phyloP scores from a whole-genome alignment of 371 early-diverging fungal species.

The Funneliformis caledonium region DNA sequence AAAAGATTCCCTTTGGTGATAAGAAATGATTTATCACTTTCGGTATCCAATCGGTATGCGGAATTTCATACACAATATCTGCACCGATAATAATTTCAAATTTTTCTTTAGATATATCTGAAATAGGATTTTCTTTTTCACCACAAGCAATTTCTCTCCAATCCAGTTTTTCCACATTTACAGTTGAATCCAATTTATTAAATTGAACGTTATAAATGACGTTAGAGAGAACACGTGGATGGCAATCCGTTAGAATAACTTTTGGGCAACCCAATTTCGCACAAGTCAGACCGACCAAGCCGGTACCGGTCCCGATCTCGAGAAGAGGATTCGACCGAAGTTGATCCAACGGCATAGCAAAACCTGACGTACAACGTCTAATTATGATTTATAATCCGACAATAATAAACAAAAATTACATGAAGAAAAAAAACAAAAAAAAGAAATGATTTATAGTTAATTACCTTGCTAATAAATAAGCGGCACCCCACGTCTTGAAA shows the following conservation, averaged over 20 bases:
- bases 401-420: too few relatives aligned
- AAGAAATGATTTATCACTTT: not conserved
- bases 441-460: too few relatives aligned
- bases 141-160: not conserved
- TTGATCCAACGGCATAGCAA: too few relatives aligned
- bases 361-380: too few relatives aligned
- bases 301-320: too few relatives aligned
- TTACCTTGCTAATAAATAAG: too few relatives aligned
- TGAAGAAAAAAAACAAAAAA: too few relatives aligned
- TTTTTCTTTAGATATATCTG: not conserved
- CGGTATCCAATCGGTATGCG: not conserved
- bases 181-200: not conserved
- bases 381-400: too few relatives aligned
- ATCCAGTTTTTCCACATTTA: not conserved
- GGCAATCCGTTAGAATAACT: slow-evolving; percentile 48
- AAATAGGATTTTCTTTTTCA: not conserved
- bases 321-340: too few relatives aligned
- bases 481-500: too few relatives aligned
- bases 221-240: slow-evolving; percentile 47
- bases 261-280: slow-evolving; percentile 50
- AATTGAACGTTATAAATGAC: not conserved
- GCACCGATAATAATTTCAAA: not conserved
- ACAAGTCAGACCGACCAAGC: slow-evolving; percentile 52
- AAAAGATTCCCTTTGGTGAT: not conserved
- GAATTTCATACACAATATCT: not conserved